Conservation (phyloP, 2,329 filamentous ascomycete species). For the Beauveria medogensis region DNA sequence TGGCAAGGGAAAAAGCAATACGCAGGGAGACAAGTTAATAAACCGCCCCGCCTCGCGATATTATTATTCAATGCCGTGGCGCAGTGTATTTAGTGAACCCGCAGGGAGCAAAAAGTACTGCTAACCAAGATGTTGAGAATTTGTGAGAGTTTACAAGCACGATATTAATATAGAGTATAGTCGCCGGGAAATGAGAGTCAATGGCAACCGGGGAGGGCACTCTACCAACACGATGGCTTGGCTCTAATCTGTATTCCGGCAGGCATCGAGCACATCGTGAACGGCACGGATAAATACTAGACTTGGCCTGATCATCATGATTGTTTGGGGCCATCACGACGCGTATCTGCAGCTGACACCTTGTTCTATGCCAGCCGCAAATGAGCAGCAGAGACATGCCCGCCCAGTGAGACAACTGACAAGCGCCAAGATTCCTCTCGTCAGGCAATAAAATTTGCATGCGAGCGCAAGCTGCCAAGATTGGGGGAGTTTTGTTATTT, state of each 20-base stretch:
- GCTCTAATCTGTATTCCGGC: neutral
- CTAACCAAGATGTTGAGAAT: too few species aligned
- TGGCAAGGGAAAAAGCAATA: neutral
- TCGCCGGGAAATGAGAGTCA: neutral
- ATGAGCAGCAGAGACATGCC: constrained; percentile 9
- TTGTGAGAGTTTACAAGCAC: too few species aligned
- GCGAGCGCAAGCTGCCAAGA: neutral
- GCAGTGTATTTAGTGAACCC: neutral
- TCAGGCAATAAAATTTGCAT: neutral
- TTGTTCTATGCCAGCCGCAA: constrained; percentile 1
- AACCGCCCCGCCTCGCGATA: neutral
- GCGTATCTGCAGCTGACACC: constrained; percentile 5
- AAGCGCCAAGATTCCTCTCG: neutral
- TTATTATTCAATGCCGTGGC: neutral
- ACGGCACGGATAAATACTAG: neutral
- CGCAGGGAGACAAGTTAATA: constrained; percentile 1
- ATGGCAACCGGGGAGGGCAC: neutral
- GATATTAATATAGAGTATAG: neutral
- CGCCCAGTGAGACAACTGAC: neutral
- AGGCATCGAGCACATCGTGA: neutral
- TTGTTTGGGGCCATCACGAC: neutral
- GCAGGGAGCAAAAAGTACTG: neutral
- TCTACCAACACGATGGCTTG: neutral
- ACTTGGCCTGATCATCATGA: neutral
- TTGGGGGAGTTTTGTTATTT: neutral